Evolutionary conservation across 768 basidiomycete species (phyloP).

Genomic region (Hygrocybe coccinea): DNA sequence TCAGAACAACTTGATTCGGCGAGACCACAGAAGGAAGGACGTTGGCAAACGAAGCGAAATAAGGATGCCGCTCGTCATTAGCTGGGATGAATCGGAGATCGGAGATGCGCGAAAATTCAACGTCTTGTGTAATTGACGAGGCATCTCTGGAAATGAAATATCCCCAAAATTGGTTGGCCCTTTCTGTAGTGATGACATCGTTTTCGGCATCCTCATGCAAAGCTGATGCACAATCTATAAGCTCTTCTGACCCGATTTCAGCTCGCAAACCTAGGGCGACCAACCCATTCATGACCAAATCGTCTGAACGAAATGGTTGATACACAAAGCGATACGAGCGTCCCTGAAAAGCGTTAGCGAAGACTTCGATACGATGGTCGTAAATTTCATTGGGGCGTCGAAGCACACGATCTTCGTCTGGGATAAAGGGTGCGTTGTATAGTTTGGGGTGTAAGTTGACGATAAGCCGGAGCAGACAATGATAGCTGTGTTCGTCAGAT

Average conservation of each 20-base stretch:
- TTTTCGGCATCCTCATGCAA: slow-evolving; percentile 21
- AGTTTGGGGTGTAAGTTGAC: no score
- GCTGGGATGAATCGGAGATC: slow-evolving; percentile 40
- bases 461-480: no score
- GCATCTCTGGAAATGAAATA: slow-evolving; percentile 25
- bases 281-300: slow-evolving; percentile 29
- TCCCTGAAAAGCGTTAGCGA: no score
- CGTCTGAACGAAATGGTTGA: slow-evolving; percentile 32
- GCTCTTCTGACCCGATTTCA: slow-evolving; percentile 24
- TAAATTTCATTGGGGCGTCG: no score
- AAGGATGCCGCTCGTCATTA: slow-evolving; percentile 15
- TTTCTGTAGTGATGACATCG: slow-evolving; percentile 20
- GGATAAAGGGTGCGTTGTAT: no score
- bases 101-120: slow-evolving; percentile 22
- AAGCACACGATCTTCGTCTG: no score
- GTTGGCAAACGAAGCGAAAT: slow-evolving; percentile 21
- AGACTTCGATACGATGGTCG: no score
- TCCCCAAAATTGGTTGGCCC: slow-evolving; percentile 28
- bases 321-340: slow-evolving; percentile 30
- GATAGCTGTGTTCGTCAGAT: no score
- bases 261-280: slow-evolving; percentile 26
- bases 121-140: slow-evolving; percentile 29
- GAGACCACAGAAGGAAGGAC: slow-evolving; percentile 32
- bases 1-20: slow-evolving; percentile 35
- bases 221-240: slow-evolving; percentile 31